These are phyloP conservation scores for Cryptosporidium felis DNA, from an alignment of 169 alveolate genomes.

Conservation along the genomic window DNA sequence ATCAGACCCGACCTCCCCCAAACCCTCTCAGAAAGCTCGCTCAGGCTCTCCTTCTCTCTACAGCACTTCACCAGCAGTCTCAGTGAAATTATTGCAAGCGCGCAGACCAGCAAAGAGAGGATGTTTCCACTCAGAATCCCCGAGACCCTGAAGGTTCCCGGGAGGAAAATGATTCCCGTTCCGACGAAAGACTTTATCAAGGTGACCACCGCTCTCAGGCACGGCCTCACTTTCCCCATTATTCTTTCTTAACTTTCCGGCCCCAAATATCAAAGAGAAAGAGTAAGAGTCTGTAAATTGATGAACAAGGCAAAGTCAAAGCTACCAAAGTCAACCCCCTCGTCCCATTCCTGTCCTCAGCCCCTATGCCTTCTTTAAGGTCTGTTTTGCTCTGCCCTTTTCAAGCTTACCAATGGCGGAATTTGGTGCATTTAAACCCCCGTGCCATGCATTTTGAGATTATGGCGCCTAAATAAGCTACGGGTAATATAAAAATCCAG, in stretches of 20 bases:
- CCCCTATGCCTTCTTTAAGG: no score
- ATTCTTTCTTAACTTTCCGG: no score
- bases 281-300: no score
- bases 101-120: slow-evolving; percentile 42
- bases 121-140: slow-evolving; percentile 60
- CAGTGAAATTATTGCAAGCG: slow-evolving; percentile 35
- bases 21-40: slow-evolving; percentile 15
- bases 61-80: slow-evolving; percentile 41
- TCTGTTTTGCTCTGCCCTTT: no score
- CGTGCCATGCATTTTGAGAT: no score
- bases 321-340: no score
- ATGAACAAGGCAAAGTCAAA: no score
- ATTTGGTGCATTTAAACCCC: no score
- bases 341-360: no score
- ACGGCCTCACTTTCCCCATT: slow-evolving; percentile 26
- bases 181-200: slow-evolving; percentile 49
- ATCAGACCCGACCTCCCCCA: slow-evolving; percentile 63
- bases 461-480: neutral
- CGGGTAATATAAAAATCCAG: no score
- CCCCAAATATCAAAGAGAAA: no score
- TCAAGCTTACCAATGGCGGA: no score
- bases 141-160: slow-evolving; percentile 34
- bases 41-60: slow-evolving; percentile 3
- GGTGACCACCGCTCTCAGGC: slow-evolving; percentile 8
- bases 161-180: slow-evolving; percentile 59